A percentile compares a stretch with the other conserved stretches of the same genome.
Evolutionary conservation across 208 protist species (phyloP).

Genomic region (Novymonas esmeraldas): DNA sequence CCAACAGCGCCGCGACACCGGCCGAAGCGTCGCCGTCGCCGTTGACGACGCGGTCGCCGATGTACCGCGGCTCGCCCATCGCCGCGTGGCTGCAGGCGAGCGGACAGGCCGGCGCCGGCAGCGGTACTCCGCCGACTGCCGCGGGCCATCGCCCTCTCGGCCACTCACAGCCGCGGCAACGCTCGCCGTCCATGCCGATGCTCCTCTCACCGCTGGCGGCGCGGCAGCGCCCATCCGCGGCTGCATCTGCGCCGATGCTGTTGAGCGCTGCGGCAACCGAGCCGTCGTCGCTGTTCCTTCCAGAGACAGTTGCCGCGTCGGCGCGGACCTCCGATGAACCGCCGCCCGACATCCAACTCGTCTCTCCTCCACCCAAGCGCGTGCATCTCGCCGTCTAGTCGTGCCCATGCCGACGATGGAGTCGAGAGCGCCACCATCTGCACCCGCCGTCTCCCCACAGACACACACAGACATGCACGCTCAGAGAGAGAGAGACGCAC

Average conservation of each 20-base stretch:
- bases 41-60: background rate
- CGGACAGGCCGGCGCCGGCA: too few relatives aligned
- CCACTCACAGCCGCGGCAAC: background rate
- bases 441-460: too few relatives aligned
- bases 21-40: background rate
- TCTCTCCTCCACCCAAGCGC: conserved; percentile 10
- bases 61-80: background rate
- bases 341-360: conserved; percentile 32
- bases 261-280: background rate
- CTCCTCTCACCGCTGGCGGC: background rate
- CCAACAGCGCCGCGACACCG: background rate
- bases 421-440: too few relatives aligned
- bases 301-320: background rate
- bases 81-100: background rate
- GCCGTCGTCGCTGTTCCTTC: background rate
- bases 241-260: too few relatives aligned
- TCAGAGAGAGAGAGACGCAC: too few relatives aligned
- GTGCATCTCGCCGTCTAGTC: conserved; percentile 22
- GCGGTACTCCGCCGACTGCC: too few relatives aligned
- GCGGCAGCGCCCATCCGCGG: background rate
- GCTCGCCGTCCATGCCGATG: background rate
- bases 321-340: conserved; percentile 23
- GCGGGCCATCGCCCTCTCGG: too few relatives aligned
- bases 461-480: too few relatives aligned
- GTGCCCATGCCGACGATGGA: background rate